Evolutionary conservation across 345 rosid genomes (phyloP).

Genomic region (Eucalyptus urophylla): DNA sequence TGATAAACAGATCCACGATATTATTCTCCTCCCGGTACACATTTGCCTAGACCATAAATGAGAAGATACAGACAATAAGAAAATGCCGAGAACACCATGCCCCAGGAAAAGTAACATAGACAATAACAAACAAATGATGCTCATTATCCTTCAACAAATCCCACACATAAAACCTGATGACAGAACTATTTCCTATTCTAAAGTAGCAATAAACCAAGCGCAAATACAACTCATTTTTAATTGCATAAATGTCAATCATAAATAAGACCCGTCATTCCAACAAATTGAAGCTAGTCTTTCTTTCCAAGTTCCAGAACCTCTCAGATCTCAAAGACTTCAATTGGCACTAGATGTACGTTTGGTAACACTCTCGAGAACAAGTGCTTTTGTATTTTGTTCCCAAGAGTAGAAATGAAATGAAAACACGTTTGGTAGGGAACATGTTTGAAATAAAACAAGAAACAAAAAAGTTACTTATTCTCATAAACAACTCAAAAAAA

Average conservation of each 20-base stretch:
- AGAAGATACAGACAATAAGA: background rate
- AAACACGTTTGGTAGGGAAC: too few relatives aligned
- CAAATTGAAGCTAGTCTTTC: background rate
- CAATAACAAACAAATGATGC: background rate
- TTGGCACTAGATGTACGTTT: background rate
- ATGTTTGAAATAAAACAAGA: too few relatives aligned
- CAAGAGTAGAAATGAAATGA: fast-evolving
- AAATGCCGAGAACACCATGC: background rate
- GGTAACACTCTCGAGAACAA: fast-evolving
- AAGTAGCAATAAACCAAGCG: background rate
- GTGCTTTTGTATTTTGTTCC: too few relatives aligned
- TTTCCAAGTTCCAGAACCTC: background rate
- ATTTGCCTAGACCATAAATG: constrained; percentile 34
- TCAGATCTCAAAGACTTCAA: background rate
- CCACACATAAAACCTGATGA: background rate
- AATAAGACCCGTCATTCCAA: background rate
- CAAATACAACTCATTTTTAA: background rate
- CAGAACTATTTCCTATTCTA: background rate
- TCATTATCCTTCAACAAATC: background rate
- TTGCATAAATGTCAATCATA: background rate
- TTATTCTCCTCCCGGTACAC: constrained; percentile 79
- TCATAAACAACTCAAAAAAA: fast-evolving
- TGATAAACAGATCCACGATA: constrained; percentile 75
- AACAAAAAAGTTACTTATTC: too few relatives aligned
- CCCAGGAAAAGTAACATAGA: background rate